Base-by-base conservation (phyloP, 2,329 filamentous ascomycete genomes). In the Fusarium sp. region DNA sequence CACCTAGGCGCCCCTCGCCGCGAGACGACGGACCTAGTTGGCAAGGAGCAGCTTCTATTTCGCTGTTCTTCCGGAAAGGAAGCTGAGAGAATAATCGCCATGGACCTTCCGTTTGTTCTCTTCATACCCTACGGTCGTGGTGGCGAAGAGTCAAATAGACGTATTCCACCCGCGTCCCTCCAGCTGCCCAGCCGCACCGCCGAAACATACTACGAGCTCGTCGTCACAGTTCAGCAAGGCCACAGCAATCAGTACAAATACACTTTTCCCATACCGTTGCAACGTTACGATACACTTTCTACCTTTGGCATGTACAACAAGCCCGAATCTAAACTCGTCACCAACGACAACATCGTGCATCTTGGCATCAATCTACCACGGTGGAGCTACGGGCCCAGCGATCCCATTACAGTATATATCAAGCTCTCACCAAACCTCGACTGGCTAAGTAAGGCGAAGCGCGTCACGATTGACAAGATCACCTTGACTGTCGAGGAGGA, bases 281-380 rank as follows among this genome's bases (percentile, higher is more conserved):
- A 93, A 70, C 87, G 96, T 76, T 99, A 98, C 82, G 96, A 99
- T 78, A 99, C 95, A 2, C 84, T 99, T 47, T 97, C 94, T 40
- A 98, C 96, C 2, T 99, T 99, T 81, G 96, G 96, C 79, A 98
- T 98, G 96, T 99, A 98, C 83, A 98, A 98, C 80, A 91, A 94
- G 54, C 95, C 94, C 17, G 95, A 97, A 78, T 91, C 91, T 60
- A 93, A 93, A 56, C 91, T 96, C 73, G 88, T 90, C 62, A 92
- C 94, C 30, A 89, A 91, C 50, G 96, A 98, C 81, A 96, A 97
- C 78, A 83, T 98, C 54, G 93, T 98, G 62, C 96, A 93, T 10
- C 83, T 98, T 54, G 93, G 92, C 44, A 97, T 97, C 70, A 97
- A 94, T 63, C 83, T 99, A 69, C 95, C 96, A 23, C 89, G 94